Percentiles rank a stretch among this genome's conserved stretches.
Conservation (phyloP, 108 stramenopile species). For the Seminavis robusta region DNA sequence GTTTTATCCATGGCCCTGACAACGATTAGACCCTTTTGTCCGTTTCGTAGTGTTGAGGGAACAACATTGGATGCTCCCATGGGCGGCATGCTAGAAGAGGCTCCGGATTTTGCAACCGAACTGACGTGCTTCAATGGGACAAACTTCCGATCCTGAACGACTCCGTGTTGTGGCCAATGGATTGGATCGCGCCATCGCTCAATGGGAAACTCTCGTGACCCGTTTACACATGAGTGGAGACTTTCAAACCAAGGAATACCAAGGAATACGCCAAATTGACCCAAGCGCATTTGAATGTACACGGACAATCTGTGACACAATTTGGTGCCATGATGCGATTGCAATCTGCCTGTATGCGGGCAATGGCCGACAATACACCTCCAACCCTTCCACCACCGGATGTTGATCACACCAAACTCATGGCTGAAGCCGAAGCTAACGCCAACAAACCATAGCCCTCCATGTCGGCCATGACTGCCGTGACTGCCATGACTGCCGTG, state of each 20-base stretch:
- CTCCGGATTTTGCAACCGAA: constrained; percentile 33
- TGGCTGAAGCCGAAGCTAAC: constrained; percentile 28
- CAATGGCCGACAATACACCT: constrained; percentile 31
- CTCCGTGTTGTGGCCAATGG: constrained; percentile 22
- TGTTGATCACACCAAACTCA: constrained; percentile 22
- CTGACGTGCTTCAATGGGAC: constrained; percentile 21
- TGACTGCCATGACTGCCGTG: constrained; percentile 21
- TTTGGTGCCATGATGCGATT: constrained; percentile 34
- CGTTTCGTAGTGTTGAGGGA: constrained; percentile 26
- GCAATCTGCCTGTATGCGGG: constrained; percentile 36
- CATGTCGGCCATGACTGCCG: constrained; percentile 22
- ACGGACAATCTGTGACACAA: constrained; percentile 9
- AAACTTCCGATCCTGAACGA: constrained; percentile 24
- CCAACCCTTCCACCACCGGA: constrained; percentile 42
- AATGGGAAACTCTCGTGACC: constrained; percentile 29
- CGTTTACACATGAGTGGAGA: constrained; percentile 20
- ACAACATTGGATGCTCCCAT: constrained; percentile 31
- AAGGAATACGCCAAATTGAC: constrained; percentile 43
- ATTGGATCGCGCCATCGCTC: constrained; percentile 27
- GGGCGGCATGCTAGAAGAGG: constrained; percentile 11
- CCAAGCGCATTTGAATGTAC: constrained; percentile 33
- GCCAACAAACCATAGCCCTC: constrained; percentile 16
- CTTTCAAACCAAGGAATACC: constrained; percentile 36
- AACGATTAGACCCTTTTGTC: constrained; percentile 38
- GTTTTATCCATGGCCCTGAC: constrained; percentile 31